A percentile compares a stretch with the other conserved stretches of the same genome.
Conservation (phyloP, 2,329 filamentous ascomycete genomes). For the Neoascochyta sp. region DNA sequence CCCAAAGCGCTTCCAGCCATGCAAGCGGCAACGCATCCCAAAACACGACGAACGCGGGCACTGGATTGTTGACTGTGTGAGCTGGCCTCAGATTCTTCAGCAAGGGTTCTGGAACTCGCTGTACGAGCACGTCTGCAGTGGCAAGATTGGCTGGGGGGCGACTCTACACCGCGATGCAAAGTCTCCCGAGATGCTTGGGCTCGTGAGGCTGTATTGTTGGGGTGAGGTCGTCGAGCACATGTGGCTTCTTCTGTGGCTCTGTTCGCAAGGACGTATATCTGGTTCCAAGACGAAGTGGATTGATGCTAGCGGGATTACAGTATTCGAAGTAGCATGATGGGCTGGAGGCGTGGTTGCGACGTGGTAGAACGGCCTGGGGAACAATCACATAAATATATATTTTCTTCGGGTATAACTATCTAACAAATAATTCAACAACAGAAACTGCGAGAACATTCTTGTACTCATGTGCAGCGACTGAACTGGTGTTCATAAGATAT, state of each 20-base stretch:
- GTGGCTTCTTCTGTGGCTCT: constrained; percentile 71
- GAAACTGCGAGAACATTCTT: too few relatives aligned
- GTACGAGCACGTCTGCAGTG: constrained; percentile 56
- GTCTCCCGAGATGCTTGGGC: constrained; percentile 27
- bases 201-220: constrained; percentile 71
- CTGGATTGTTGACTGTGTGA: constrained; percentile 63
- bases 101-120: constrained; percentile 61
- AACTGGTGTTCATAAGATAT: too few relatives aligned
- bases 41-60: constrained; percentile 68
- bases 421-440: neutral
- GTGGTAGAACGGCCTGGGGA: too few relatives aligned
- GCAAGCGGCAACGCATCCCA: constrained; percentile 46
- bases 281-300: constrained; percentile 61
- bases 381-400: neutral
- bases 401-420: neutral
- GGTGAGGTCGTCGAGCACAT: constrained; percentile 68
- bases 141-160: constrained; percentile 64
- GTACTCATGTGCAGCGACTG: too few relatives aligned
- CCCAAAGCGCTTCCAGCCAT: constrained; percentile 32
- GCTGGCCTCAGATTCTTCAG: constrained; percentile 52
- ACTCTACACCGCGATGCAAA: constrained; percentile 47
- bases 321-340: constrained; percentile 52
- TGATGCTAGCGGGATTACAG: constrained; percentile 56
- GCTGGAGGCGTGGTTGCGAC: too few relatives aligned
- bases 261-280: constrained; percentile 61